Evolutionary conservation across 768 basidiomycete genomes (phyloP), one percentile per base, ranked within the genome.

Genomic region (Sistotremastrum niveocremeum): DNA sequence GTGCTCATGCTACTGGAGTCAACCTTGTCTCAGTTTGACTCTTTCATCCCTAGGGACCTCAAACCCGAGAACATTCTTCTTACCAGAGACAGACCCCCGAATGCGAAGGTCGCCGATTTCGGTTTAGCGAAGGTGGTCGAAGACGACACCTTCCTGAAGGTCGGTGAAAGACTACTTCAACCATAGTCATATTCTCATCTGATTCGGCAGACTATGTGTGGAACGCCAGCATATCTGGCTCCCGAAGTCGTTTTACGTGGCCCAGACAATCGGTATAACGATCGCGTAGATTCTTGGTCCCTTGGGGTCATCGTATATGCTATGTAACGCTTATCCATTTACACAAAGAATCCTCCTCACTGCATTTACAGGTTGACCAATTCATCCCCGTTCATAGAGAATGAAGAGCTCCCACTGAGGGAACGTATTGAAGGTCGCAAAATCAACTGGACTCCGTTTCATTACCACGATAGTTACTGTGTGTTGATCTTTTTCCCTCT

Each of bases 241-340:
- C 89, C 89, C 1, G 93, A 97, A 54, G 88, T 99, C 33, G 84
- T 97, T 42, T 66, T 65, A 50, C 80, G 82, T 51, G 42, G 56
- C 4, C 61, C 69, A 39, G 66, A 72, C 38, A 62, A 69, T 31
- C 93, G 91, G 3, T 98, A 99, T 56, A 81, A 84, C 56, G 76
- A 81, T 47, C 66, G 84, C 12, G 95, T 98, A 42, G 95, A 99
- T 58, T 89, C 87, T 51, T 99, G 91, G 91, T 93, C 88, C 40
- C 76, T 91, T 7, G 94, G 95, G 5, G 89, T 95, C 20, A 95
- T 98, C 45, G 76, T 97, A 1, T 98, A 83, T 56, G 82, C 82
- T 28, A 91, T 89, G 91, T 90, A 56, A 50, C 77, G 59, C 7
- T 30, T 30, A n/a, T 29, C 29, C 51, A 39, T 12, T 45, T 44